These are phyloP conservation scores for Psidium guajava DNA, from an alignment of 345 rosid genomes.

Conservation along the genomic window DNA sequence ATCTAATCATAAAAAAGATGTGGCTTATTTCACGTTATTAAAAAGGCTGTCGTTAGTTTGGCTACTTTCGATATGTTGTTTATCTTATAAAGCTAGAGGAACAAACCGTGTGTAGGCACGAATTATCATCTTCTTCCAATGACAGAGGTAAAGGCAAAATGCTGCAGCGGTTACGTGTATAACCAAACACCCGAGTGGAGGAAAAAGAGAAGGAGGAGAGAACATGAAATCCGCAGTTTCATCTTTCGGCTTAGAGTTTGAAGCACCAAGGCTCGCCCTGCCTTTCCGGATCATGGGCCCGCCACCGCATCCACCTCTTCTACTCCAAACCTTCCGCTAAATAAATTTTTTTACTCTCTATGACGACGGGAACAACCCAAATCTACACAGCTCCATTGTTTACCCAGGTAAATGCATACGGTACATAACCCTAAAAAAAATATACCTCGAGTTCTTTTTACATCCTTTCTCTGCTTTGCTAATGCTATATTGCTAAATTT, in stretches of 20 bases:
- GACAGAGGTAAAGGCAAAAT: not conserved
- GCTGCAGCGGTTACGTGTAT: not conserved
- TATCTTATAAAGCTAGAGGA: not conserved
- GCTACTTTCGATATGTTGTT: not conserved
- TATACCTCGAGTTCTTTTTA: not conserved
- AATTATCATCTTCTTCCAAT: not conserved
- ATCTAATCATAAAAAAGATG: not conserved
- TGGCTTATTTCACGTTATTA: not conserved
- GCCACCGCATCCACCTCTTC: not conserved
- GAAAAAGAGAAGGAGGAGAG: not conserved
- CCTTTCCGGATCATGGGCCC: not conserved
- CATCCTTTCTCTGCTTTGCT: constrained; percentile 12
- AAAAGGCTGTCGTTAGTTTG: not conserved
- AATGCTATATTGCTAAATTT: not conserved
- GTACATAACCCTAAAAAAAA: not conserved
- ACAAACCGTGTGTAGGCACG: not conserved
- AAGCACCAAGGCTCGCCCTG: not conserved
- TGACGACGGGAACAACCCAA: not conserved
- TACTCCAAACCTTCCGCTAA: not conserved
- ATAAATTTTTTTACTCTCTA: not conserved
- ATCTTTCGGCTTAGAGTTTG: not conserved
- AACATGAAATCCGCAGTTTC: not conserved
- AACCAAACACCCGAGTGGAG: not conserved
- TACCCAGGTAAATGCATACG: not conserved
- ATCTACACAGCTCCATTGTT: not conserved